Base-by-base conservation (phyloP, 495 filamentous ascomycete genomes). In the Cryomyces antarcticus region DNA sequence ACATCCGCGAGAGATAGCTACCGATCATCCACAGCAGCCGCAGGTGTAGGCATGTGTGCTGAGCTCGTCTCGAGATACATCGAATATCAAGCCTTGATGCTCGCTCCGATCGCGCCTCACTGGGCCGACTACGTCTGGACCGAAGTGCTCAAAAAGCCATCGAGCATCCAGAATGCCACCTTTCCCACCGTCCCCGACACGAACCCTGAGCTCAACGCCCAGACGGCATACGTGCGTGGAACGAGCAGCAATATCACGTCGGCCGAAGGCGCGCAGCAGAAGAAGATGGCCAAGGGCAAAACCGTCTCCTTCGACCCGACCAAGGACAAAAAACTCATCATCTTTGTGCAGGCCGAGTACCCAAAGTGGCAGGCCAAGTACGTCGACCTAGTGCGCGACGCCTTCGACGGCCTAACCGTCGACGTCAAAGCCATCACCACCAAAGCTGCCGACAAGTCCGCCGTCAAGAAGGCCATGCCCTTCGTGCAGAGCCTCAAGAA, bases 391-490 rank as follows among this genome's bases (percentile, higher is more conserved):
- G 69, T 92, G 12, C 74, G 77, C 43, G 69, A 78, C 45, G 62
- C 72, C 31, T 80, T 80, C 49, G 63, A 72, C 43, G 49, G 59
- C 31, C 47, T 82, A 46, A 57, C 55, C 24, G 56, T 80, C 50
- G 75, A 92, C 48, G 83, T 93, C 53, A 92, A 89, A 65, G 72
- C 71, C 42, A 63, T 95, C 13, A 82, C 72, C 51, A 70, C 70
- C 41, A 71, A 76, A 52, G 70, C 88, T 17, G 71, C 69, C 51
- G 86, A 86, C 63, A 71, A 89, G 53, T 69, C 72, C 28, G 88
- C 95, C 62, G 82, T 80, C 71, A 97, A 97, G 73, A 84, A 88
- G 61, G 88, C 83, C 28, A 96, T 96, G 89, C 92, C 92, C 5
- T 97, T 95, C 53, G 75, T 96, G 4, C 85, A 96, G 60, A 61